Conservation (phyloP, 805 yeast genomes). For the Candida lessepsii region DNA sequence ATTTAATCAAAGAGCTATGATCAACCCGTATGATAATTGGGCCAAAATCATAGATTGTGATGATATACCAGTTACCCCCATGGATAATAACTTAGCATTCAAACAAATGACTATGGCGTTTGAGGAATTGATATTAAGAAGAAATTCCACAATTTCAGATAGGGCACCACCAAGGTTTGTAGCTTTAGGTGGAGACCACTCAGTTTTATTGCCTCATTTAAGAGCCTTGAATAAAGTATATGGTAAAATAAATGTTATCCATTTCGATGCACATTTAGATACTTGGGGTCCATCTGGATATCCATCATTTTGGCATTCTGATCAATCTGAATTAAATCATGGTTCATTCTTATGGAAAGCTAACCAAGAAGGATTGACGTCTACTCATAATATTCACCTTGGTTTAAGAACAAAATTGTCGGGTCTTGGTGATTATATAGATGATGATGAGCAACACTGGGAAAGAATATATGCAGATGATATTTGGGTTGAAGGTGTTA, state of each 20-base stretch:
- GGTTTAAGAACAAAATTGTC: constrained; percentile 74
- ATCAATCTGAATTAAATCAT: constrained; percentile 64
- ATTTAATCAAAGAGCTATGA: constrained; percentile 62
- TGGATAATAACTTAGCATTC: constrained; percentile 54
- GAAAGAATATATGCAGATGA: constrained; percentile 70
- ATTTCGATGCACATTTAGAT: constrained; percentile 84
- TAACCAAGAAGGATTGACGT: constrained; percentile 61
- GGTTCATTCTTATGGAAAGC: constrained; percentile 90
- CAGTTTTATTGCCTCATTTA: constrained; percentile 69
- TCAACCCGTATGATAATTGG: constrained; percentile 51
- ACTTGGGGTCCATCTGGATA: constrained; percentile 77
- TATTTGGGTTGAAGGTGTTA: constrained; percentile 65
- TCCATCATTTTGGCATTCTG: constrained; percentile 60
- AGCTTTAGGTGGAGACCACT: constrained; percentile 83
- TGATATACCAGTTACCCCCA: constrained; percentile 58
- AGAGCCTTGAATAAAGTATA: constrained; percentile 59
- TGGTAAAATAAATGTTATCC: constrained; percentile 72
- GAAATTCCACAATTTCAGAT: constrained; percentile 24
- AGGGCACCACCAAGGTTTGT: constrained; percentile 58
- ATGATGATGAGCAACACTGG: constrained; percentile 70
- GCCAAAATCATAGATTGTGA: constrained; percentile 55
- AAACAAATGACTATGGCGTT: constrained; percentile 53
- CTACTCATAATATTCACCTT: constrained; percentile 64
- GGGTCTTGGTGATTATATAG: constrained; percentile 62
- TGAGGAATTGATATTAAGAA: constrained; percentile 53